Percentiles rank a stretch among this genome's conserved stretches.
Evolutionary conservation across 768 basidiomycete genomes (phyloP).

Genomic region (Sporobolomyces roseus): DNA sequence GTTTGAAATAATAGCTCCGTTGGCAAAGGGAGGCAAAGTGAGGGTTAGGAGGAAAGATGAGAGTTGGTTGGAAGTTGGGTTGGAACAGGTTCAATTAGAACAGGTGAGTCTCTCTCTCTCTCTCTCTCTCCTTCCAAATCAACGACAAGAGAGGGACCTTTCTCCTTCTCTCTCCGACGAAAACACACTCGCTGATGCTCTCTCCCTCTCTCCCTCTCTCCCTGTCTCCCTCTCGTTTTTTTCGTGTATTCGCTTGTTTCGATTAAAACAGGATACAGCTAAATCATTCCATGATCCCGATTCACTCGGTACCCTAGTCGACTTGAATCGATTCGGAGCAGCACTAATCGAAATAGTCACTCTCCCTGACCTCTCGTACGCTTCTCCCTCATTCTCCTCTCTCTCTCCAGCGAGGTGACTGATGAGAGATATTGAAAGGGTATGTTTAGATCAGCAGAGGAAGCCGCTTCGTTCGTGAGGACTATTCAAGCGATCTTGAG

Average conservation of each 20-base stretch:
- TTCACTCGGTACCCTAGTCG: slow-evolving; percentile 56
- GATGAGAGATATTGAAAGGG: neutral
- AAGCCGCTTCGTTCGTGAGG: slow-evolving; percentile 81
- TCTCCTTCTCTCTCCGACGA: too few species aligned
- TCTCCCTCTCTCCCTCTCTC: too few species aligned
- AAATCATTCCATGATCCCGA: slow-evolving; percentile 61
- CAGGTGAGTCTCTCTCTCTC: slow-evolving; percentile 58
- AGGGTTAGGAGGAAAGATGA: slow-evolving; percentile 34
- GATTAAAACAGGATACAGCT: slow-evolving; percentile 68
- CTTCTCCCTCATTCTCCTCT: neutral
- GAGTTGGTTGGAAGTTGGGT: slow-evolving; percentile 59
- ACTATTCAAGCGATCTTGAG: slow-evolving; percentile 75
- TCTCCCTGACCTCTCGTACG: slow-evolving; percentile 75
- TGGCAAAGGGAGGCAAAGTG: slow-evolving; percentile 65
- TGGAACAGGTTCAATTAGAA: slow-evolving; percentile 92
- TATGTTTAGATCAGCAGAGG: slow-evolving; percentile 65
- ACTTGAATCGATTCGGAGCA: slow-evolving; percentile 84
- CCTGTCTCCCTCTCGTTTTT: too few species aligned
- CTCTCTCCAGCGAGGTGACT: neutral
- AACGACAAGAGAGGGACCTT: too few species aligned
- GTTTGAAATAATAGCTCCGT: slow-evolving; percentile 69
- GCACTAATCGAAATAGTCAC: slow-evolving; percentile 95
- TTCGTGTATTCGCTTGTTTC: too few species aligned
- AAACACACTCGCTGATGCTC: too few species aligned
- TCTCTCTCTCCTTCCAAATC: neutral